These are phyloP conservation scores for Penicillium decumbens DNA, from an alignment of 2,329 filamentous ascomycete genomes.

Conservation along the genomic window DNA sequence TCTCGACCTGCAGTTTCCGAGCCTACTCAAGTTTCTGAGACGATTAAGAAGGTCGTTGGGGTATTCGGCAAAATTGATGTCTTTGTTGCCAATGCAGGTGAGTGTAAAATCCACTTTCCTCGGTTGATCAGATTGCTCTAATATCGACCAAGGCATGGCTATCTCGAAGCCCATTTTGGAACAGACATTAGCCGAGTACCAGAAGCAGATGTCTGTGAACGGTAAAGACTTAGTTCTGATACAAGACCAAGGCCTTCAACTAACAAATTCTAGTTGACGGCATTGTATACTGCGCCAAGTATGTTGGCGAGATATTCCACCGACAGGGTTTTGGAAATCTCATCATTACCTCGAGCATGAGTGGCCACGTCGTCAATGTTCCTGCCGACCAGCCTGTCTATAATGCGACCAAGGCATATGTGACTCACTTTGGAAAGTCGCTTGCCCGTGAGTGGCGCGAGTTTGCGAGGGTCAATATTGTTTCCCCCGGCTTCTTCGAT, in stretches of 20 bases:
- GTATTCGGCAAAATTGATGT: slow-evolving; percentile 46
- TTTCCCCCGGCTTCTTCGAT: slow-evolving; percentile 53
- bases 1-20: slow-evolving; percentile 38
- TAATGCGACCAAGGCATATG: slow-evolving; percentile 54
- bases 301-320: slow-evolving; percentile 43
- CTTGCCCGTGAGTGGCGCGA: slow-evolving; percentile 55
- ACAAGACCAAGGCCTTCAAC: background rate
- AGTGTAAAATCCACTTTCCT: background rate
- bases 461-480: slow-evolving; percentile 55
- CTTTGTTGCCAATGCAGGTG: slow-evolving; percentile 45
- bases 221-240: slow-evolving; percentile 30
- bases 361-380: slow-evolving; percentile 50
- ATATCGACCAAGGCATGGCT: slow-evolving; percentile 40
- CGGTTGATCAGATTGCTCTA: slow-evolving; percentile 1
- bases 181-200: slow-evolving; percentile 50
- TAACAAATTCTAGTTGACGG: slow-evolving; percentile 41
- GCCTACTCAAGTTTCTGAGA: slow-evolving; percentile 32
- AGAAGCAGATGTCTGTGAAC: slow-evolving; percentile 52
- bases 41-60: slow-evolving; percentile 32
- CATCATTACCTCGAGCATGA: slow-evolving; percentile 52
- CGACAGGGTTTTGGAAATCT: slow-evolving; percentile 41
- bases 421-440: slow-evolving; percentile 54
- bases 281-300: slow-evolving; percentile 45
- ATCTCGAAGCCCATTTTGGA: slow-evolving; percentile 55
- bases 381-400: slow-evolving; percentile 54